Base-by-base conservation (phyloP, 2,329 filamentous ascomycete genomes). In the Lecanoromycetidae sp. region DNA sequence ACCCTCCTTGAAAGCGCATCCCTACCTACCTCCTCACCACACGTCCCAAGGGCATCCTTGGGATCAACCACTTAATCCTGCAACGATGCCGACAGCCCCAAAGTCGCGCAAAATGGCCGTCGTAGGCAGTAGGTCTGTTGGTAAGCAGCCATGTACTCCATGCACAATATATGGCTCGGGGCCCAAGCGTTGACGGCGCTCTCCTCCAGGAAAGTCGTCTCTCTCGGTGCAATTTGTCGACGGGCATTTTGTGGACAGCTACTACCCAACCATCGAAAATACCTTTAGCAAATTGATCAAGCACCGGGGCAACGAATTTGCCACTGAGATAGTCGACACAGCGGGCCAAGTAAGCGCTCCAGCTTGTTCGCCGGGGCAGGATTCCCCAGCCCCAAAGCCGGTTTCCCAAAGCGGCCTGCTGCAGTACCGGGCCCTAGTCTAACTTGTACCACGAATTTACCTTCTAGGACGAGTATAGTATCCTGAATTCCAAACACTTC, bases 211-310 rank as follows among this genome's bases (percentile, higher is more conserved):
- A 66, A 98, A 98, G 74, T 95, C 87, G 19, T 96, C 90, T 46
- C 79, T 98, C 55, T 94, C 91, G 10, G 91, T 96, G 39, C 90
- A 90, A 63, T 96, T 91, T 62, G 90, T 95, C 61, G 91, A 98
- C 64, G 87, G 87, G 53, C 88, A 94, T 69, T 98, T 98, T 63
- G 90, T 98, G 61, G 91, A 98, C 66, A 93, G 85, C 66, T 98
- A 98, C 69, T 98, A 98, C 66, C 91, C 91, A 29, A 98, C 91
- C 33, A 96, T 98, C 60, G 91, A 98, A 67, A 98, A 96, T 66
- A 96, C 90, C 2, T 98, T 98, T 65, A 93, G 84, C 72, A 94
- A 94, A 66, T 82, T 87, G 57, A 94, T 98, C 64, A 84, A 86
- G 58, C 83, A 84, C 66, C 94, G 91, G 67, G 83, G 84, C 42